Base-by-base conservation (phyloP, 371 early-diverging fungal genomes). In the Choanephora cucurbitarum region DNA sequence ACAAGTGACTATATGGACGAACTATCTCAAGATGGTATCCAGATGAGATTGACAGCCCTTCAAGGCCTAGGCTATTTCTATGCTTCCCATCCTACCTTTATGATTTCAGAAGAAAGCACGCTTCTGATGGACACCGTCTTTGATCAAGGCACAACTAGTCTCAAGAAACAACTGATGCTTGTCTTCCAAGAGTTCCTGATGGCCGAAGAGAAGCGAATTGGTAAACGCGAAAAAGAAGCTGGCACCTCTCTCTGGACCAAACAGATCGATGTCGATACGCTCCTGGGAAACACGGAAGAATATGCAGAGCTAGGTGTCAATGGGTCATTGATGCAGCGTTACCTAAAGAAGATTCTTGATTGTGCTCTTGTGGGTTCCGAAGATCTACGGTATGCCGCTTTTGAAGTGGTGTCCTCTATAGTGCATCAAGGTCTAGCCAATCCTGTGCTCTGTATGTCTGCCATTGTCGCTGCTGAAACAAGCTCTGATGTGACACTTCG, bases 381-480 rank as follows among this genome's bases (percentile, higher is more conserved):
- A 5, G 51, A 63, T 14, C 64, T 91, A 14, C 80, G 86, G 17
- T 69, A 69, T 21, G 70, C 81, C 3, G 89, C 92, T 0, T 90
- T 95, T 58, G 92, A 93, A 49, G 89, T 92, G 0, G 72, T 95
- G 0, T 70, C 80, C 2, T 69, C 87, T 2, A 86, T 93, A 22
- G 64, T 93, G 17, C 84, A 89, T 49, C 94, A 93, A 58, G 95
- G 95, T 0, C 75, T 94, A 13, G 94, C 89, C 3, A 95, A 94
- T 70, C 96, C 97, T 19, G 80, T 91, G 3, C 62, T 88, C 49
- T 91, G 90, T 60, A 87, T 95, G 75, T 91, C 96, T 6, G 86
- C 82, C 6, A 75, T 96, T 23, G 84, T 92, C 13, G 94, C 95
- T 0, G 82, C 97, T 55, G 88, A 91, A 62, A 85, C 94, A 1